phyloP scores from a whole-genome alignment of 73 alveolate genomes.

The Symbiodinium natans region DNA sequence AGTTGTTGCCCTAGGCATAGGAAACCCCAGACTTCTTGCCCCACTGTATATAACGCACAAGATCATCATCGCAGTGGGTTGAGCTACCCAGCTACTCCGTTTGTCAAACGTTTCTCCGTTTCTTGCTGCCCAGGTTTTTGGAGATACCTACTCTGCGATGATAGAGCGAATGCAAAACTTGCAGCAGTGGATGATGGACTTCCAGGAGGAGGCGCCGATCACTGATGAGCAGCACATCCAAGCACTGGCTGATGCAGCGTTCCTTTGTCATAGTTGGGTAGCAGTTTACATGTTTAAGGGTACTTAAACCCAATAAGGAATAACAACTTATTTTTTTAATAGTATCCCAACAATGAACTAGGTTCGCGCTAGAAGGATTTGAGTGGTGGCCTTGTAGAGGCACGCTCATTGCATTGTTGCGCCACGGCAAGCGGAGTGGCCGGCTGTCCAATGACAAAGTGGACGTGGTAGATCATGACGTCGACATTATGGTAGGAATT shows the following conservation, averaged over 20 bases:
- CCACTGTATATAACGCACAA: too few species aligned
- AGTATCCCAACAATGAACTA: too few species aligned
- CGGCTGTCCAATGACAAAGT: background rate
- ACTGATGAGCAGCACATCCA: background rate
- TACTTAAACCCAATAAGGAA: too few species aligned
- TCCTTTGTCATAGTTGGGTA: background rate
- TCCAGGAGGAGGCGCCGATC: background rate
- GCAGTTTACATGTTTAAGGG: too few species aligned
- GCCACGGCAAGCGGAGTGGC: constrained; percentile 58
- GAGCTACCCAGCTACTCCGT: too few species aligned
- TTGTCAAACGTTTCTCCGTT: too few species aligned
- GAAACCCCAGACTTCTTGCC: too few species aligned
- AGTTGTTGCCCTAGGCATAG: too few species aligned
- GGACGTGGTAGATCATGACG: constrained; percentile 70
- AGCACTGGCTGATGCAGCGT: background rate
- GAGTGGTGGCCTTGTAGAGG: constrained; percentile 92
- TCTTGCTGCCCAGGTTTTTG: too few species aligned
- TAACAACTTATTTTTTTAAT: too few species aligned
- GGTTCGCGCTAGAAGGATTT: background rate
- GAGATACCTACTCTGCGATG: too few species aligned
- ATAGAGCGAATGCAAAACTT: background rate
- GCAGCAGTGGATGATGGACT: background rate
- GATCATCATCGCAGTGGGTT: too few species aligned
- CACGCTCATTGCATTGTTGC: constrained; percentile 47
- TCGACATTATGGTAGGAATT: constrained; percentile 55